Conservation (phyloP, 805 yeast genomes). For the Sugiyamaella americana region DNA sequence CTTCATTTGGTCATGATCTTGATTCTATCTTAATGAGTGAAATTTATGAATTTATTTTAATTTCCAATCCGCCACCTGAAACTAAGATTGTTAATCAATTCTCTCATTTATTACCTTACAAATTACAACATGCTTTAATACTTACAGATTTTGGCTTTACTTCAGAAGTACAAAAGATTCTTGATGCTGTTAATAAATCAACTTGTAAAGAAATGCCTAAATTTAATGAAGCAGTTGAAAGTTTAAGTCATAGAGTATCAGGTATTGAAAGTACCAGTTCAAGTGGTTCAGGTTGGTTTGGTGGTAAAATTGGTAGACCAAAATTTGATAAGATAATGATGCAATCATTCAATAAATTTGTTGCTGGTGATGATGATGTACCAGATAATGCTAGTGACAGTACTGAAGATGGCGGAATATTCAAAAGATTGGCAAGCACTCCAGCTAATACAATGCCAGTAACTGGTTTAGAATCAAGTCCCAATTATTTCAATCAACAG, state of each 20-base stretch:
- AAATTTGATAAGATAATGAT: slow-evolving; percentile 80
- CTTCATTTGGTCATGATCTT: slow-evolving; percentile 41
- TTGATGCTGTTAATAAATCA: slow-evolving; percentile 47
- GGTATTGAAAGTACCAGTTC: slow-evolving; percentile 15
- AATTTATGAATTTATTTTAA: slow-evolving; percentile 54
- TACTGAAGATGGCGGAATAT: slow-evolving; percentile 22
- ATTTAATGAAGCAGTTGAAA: not conserved
- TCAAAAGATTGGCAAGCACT: slow-evolving; percentile 26
- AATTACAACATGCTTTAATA: slow-evolving; percentile 59
- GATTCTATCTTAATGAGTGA: slow-evolving; percentile 57
- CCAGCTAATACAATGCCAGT: slow-evolving; percentile 13
- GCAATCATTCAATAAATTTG: slow-evolving; percentile 68
- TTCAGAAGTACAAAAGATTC: slow-evolving; percentile 55
- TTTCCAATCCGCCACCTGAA: slow-evolving; percentile 31
- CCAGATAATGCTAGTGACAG: slow-evolving; percentile 9
- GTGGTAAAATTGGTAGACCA: slow-evolving; percentile 42
- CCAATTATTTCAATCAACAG: not conserved
- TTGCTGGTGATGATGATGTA: slow-evolving; percentile 72
- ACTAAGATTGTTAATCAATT: slow-evolving; percentile 25
- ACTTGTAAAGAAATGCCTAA: slow-evolving; percentile 12
- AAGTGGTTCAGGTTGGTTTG: slow-evolving; percentile 57
- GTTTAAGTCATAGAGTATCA: not conserved
- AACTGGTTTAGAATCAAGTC: not conserved
- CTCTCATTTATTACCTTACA: slow-evolving; percentile 53
- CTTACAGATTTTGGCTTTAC: slow-evolving; percentile 62